Percentiles rank a stretch among this genome's conserved stretches.
phyloP scores from a whole-genome alignment of 2,329 filamentous ascomycete species.

The Talaromyces marneffei region DNA sequence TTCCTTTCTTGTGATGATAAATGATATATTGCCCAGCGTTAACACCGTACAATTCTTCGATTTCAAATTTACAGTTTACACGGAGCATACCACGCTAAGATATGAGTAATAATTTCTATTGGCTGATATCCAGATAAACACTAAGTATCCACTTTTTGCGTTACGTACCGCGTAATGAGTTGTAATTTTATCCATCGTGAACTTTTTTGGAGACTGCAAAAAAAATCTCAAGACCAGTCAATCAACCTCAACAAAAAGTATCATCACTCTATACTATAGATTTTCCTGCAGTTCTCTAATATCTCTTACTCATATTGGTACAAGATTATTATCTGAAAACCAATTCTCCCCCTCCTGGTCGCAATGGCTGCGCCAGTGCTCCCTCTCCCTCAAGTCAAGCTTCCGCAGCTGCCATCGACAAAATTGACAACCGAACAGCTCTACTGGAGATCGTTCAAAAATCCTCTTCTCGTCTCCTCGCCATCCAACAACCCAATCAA shows the following conservation, averaged over 20 bases:
- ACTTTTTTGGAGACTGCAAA: not conserved
- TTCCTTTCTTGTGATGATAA: not conserved
- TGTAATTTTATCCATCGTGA: slow-evolving; percentile 1
- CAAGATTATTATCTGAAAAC: not conserved
- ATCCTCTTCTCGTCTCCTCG: slow-evolving; percentile 81
- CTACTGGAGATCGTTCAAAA: slow-evolving; percentile 95
- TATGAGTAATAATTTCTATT: not conserved
- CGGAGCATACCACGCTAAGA: not conserved
- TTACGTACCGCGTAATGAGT: not conserved
- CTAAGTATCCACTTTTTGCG: not conserved
- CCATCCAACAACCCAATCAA: slow-evolving; percentile 86
- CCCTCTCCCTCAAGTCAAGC: slow-evolving; percentile 72
- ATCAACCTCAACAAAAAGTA: not conserved
- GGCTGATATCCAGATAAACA: not conserved
- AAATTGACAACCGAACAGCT: slow-evolving; percentile 78
- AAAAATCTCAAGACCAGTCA: not conserved
- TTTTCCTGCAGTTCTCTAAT: not conserved
- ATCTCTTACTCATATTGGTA: not conserved
- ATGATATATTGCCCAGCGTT: not conserved
- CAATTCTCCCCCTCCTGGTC: not conserved
- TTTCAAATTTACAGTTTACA: not conserved
- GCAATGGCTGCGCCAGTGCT: slow-evolving; percentile 80
- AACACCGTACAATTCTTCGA: not conserved
- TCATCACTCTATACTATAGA: not conserved
- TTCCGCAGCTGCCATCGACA: slow-evolving; percentile 74